A percentile compares a stretch with the other conserved stretches of the same genome.
Conservation (phyloP, 2,329 filamentous ascomycete genomes). For the Emergomyces pasteurianus region DNA sequence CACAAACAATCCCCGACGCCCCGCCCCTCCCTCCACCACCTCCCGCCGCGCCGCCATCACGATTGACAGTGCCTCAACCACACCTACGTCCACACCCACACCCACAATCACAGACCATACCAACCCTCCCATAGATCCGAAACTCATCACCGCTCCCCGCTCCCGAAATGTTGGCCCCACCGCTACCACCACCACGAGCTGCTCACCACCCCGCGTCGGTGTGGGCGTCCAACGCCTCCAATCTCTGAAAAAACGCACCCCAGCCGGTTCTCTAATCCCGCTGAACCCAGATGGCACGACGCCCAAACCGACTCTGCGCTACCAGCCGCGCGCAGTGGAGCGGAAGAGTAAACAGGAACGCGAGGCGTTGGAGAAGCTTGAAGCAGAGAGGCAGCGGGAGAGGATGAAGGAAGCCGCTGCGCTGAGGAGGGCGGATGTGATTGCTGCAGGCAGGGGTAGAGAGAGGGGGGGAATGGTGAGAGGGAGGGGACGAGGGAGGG, state of each 20-base stretch:
- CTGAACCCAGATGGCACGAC: slow-evolving; percentile 19
- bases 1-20: background rate
- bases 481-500: slow-evolving; percentile 17
- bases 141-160: background rate
- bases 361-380: slow-evolving; percentile 31
- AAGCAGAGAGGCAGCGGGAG: slow-evolving; percentile 30
- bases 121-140: slow-evolving; percentile 14
- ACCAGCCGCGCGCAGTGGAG: slow-evolving; percentile 29
- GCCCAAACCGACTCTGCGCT: slow-evolving; percentile 30
- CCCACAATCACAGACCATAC: slow-evolving; percentile 24
- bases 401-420: slow-evolving; percentile 29
- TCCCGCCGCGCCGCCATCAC: background rate
- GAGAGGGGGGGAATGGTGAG: slow-evolving; percentile 19
- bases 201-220: slow-evolving; percentile 5
- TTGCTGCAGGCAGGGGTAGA: slow-evolving; percentile 7
- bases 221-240: slow-evolving; percentile 31
- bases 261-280: slow-evolving; percentile 26
- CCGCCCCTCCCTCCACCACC: background rate
- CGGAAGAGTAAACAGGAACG: slow-evolving; percentile 36
- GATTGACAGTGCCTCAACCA: background rate
- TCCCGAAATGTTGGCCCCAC: slow-evolving; percentile 1
- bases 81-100: slow-evolving; percentile 1
- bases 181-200: slow-evolving; percentile 2
- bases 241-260: slow-evolving; percentile 28
- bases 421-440: background rate